Evolutionary conservation across 805 yeast species (phyloP).

Genomic region (Lachancea thermotolerans): DNA sequence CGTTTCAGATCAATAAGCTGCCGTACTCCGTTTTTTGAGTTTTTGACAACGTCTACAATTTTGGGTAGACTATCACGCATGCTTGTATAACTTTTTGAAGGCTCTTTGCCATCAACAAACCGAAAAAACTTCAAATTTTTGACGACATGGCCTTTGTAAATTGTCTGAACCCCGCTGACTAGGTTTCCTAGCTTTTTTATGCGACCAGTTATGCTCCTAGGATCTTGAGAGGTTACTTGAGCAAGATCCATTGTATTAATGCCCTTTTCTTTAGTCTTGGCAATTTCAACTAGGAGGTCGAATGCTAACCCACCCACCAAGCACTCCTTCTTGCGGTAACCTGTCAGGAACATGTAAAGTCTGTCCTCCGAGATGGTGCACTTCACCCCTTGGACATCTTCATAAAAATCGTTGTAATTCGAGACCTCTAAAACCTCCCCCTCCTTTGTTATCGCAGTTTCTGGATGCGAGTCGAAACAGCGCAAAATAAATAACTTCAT

Average conservation of each 20-base stretch:
- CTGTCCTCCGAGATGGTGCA: constrained; percentile 43
- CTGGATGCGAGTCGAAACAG: constrained; percentile 15
- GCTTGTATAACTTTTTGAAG: constrained; percentile 22
- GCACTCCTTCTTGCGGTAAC: constrained; percentile 44
- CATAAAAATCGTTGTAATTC: background rate
- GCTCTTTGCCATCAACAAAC: constrained; percentile 29
- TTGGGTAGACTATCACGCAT: constrained; percentile 25
- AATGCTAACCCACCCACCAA: constrained; percentile 51
- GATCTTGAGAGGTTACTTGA: constrained; percentile 56
- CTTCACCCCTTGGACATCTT: constrained; percentile 14
- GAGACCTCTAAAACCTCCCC: background rate
- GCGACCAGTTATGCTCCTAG: constrained; percentile 61
- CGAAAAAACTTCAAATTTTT: constrained; percentile 46
- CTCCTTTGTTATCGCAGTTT: constrained; percentile 4
- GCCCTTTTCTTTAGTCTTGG: constrained; percentile 49
- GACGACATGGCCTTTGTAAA: constrained; percentile 45
- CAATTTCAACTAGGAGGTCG: constrained; percentile 52
- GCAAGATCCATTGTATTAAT: constrained; percentile 54
- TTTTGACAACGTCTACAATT: constrained; percentile 45
- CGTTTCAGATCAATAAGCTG: constrained; percentile 54
- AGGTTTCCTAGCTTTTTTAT: constrained; percentile 49
- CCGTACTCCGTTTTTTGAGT: constrained; percentile 55
- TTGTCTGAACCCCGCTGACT: constrained; percentile 36
- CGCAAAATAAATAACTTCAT: constrained; percentile 18
- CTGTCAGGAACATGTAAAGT: constrained; percentile 53